Evolutionary conservation across 2,329 filamentous ascomycete species (phyloP).

Genomic region (Cadophora sp.): DNA sequence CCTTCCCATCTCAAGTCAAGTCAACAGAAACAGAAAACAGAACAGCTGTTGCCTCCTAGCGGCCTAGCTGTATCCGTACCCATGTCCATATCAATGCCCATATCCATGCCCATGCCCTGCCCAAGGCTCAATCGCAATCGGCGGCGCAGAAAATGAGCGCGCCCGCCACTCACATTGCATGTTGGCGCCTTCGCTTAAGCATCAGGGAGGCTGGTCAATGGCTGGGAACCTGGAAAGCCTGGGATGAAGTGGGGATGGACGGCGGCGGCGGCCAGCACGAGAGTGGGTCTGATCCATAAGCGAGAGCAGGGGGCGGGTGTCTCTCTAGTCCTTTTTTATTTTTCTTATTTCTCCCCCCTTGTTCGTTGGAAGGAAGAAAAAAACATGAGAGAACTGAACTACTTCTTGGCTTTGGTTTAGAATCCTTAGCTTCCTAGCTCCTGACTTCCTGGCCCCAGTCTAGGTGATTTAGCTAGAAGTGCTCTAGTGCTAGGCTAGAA

Average conservation of each 20-base stretch:
- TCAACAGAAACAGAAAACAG: neutral
- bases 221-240: too few species aligned
- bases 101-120: neutral
- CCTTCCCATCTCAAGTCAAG: conserved; percentile 10
- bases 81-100: neutral
- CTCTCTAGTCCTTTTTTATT: too few species aligned
- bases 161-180: conserved; percentile 4
- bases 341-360: too few species aligned
- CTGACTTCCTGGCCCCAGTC: neutral
- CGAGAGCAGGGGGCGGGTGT: too few species aligned
- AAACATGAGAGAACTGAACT: too few species aligned
- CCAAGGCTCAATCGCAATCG: conserved; percentile 17
- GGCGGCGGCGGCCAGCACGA: neutral
- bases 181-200: conserved; percentile 9
- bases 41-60: neutral
- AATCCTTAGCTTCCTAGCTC: too few species aligned
- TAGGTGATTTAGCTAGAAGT: neutral
- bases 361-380: too few species aligned
- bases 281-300: neutral
- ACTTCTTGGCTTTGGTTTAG: too few species aligned
- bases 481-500: conserved; percentile 2
- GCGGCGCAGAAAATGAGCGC: conserved; percentile 8
- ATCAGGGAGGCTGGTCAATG: conserved; percentile 3
- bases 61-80: neutral
- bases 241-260: too few species aligned